Percentiles rank a stretch among this genome's conserved stretches.
These are phyloP conservation scores for Omphalotus olearius DNA, from an alignment of 1,284 basidiomycete species.

Conservation along the genomic window DNA sequence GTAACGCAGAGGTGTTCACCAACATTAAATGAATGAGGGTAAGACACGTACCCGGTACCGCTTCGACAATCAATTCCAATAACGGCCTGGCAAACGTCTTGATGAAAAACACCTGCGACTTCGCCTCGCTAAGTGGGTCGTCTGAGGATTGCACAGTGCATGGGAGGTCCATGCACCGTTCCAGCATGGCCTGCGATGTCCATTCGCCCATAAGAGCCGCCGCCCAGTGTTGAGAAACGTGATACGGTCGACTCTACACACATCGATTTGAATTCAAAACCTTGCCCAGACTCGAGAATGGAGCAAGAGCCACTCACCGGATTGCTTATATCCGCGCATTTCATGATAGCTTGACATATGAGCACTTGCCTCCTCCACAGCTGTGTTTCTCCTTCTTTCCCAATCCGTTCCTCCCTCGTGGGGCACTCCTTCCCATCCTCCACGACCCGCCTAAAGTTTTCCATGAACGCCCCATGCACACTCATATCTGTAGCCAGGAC, in stretches of 20 bases:
- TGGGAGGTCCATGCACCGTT: constrained; percentile 72
- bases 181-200: constrained; percentile 81
- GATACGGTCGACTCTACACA: constrained; percentile 80
- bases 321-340: constrained; percentile 96
- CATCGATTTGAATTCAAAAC: background rate
- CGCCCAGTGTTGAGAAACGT: constrained; percentile 89
- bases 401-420: constrained; percentile 19
- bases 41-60: constrained; percentile 61
- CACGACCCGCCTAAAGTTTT: constrained; percentile 40
- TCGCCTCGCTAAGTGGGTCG: constrained; percentile 71
- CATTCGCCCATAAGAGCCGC: constrained; percentile 85
- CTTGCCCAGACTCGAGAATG: background rate
- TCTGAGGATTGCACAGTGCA: constrained; percentile 62
- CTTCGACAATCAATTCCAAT: constrained; percentile 68
- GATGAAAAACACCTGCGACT: constrained; percentile 89
- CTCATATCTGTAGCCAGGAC: constrained; percentile 93
- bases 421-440: background rate
- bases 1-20: background rate
- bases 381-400: constrained; percentile 38
- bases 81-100: constrained; percentile 79
- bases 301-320: constrained; percentile 56
- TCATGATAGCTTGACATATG: constrained; percentile 88
- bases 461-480: constrained; percentile 83
- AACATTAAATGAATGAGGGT: background rate
- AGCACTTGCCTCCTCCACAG: constrained; percentile 56